Evolutionary conservation across 2,329 filamentous ascomycete species (phyloP), one percentile per base, ranked within the genome.

Genomic region (Cordyceps farinosa): DNA sequence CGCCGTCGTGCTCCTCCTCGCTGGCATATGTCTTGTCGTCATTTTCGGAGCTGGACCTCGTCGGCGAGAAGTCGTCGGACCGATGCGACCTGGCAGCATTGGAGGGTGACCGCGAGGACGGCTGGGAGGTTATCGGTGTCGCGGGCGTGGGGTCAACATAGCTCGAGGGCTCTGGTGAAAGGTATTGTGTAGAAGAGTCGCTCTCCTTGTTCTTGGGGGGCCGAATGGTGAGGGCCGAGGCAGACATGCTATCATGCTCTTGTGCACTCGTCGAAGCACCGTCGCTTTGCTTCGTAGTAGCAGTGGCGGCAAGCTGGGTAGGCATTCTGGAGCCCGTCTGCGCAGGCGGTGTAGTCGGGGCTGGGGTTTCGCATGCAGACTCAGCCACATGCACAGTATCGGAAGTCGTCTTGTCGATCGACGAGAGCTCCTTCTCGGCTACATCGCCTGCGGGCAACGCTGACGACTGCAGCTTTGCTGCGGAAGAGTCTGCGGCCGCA

Each of bases 1-100:
- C 87, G 57, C 85, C 84, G 54, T 92, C 87, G 29, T 85, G 84
- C 61, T 86, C 83, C 70, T 87, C 86, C 70, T 88, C 87, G 69
- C 82, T 87, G 42, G 80, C 68, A 61, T 82, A 82, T 64, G 77
- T 77, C 68, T 80, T 84, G 57, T 87, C 85, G 58, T 89, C 86
- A 66, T 84, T 82, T 7, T 76, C 82, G 36, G 78, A 78, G 69
- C 85, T 82, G 36, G 44, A 40, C 64, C 81, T 77, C 1, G 82
- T 81, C 5, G 84, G 84, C 6, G 85, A 87, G 36, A 73, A 73
- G 34, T 79, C 79, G 29, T 76, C 70, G 55, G 76, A 74, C 65
- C 72, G 68, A 65, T 76, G 75, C 74, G 84, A 70, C 76, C 84
- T 69, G 71, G 82, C 71, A 72, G 86, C 73, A 75, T 82, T 71